Conservation (phyloP, 495 filamentous ascomycete genomes). For the Penicillium robsamsonii region DNA sequence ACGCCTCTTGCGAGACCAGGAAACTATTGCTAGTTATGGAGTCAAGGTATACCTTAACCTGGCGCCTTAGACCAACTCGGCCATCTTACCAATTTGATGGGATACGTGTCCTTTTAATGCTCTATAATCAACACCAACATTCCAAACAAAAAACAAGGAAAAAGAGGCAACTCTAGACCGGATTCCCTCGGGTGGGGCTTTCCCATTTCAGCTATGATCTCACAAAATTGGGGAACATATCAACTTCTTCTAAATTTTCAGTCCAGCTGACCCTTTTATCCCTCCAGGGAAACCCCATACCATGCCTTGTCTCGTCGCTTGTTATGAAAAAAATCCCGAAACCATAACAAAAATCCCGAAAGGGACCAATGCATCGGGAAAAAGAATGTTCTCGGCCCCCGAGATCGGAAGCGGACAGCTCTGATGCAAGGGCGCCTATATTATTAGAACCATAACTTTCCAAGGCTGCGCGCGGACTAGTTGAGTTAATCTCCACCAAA, state of each 20-base stretch:
- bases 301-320: background rate
- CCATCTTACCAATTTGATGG: conserved; percentile 24
- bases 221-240: background rate
- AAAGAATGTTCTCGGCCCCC: conserved; percentile 1
- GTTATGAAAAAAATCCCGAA: background rate
- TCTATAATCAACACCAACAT: background rate
- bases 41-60: conserved; percentile 35
- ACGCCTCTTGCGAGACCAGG: conserved; percentile 23
- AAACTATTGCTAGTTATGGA: conserved; percentile 11
- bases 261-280: background rate
- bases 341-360: background rate
- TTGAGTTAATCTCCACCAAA: background rate
- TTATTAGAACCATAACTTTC: background rate
- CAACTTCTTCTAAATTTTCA: background rate
- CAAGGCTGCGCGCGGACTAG: background rate
- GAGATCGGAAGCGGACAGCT: conserved; percentile 3
- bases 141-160: background rate
- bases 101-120: rapidly evolving
- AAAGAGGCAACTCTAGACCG: conserved; percentile 2
- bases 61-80: conserved; percentile 36
- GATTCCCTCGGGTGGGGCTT: conserved; percentile 4
- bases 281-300: background rate
- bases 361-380: background rate
- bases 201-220: conserved; percentile 1
- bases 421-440: background rate